Evolutionary conservation across 2,329 filamentous ascomycete genomes (phyloP).

Genomic region (Coleophoma cylindrospora): DNA sequence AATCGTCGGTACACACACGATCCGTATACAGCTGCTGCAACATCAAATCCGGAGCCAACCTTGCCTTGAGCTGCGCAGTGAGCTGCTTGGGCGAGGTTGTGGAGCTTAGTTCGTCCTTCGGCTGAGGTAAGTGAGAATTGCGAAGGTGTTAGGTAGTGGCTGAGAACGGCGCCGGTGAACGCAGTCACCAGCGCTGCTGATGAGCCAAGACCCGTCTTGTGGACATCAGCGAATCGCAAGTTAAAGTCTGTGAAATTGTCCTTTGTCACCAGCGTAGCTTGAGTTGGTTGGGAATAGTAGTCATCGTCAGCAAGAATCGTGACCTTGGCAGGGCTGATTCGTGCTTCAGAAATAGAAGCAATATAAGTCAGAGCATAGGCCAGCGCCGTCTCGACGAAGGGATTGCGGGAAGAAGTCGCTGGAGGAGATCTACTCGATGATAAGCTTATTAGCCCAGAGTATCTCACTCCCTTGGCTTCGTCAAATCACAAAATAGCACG

Average conservation of each 20-base stretch:
- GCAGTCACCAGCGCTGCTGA: constrained; percentile 91
- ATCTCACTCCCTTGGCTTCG: too few relatives aligned
- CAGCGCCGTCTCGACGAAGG: constrained; percentile 89
- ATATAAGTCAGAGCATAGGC: constrained; percentile 85
- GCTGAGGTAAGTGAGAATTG: constrained; percentile 53
- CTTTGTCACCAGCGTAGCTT: constrained; percentile 16
- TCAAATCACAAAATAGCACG: too few relatives aligned
- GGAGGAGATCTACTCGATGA: constrained; percentile 17
- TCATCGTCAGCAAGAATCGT: constrained; percentile 92
- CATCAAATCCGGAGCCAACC: constrained; percentile 92
- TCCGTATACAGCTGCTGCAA: constrained; percentile 88
- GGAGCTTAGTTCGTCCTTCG: constrained; percentile 57
- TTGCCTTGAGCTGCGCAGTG: constrained; percentile 97
- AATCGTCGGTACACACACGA: constrained; percentile 92
- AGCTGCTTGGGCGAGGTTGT: constrained; percentile 89
- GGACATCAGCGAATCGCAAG: constrained; percentile 68
- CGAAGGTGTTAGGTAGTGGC: constrained; percentile 61
- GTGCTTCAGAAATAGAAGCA: constrained; percentile 32
- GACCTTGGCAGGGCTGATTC: constrained; percentile 64
- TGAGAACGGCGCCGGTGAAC: constrained; percentile 70
- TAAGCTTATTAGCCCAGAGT: constrained; percentile 2
- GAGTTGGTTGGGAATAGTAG: constrained; percentile 78
- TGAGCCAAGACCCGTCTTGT: constrained; percentile 95
- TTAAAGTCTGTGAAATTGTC: constrained; percentile 75
- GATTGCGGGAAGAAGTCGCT: constrained; percentile 56